A percentile compares a stretch with the other conserved stretches of the same genome.
phyloP scores from a whole-genome alignment of 1,284 basidiomycete species.

The Tilletia indica region DNA sequence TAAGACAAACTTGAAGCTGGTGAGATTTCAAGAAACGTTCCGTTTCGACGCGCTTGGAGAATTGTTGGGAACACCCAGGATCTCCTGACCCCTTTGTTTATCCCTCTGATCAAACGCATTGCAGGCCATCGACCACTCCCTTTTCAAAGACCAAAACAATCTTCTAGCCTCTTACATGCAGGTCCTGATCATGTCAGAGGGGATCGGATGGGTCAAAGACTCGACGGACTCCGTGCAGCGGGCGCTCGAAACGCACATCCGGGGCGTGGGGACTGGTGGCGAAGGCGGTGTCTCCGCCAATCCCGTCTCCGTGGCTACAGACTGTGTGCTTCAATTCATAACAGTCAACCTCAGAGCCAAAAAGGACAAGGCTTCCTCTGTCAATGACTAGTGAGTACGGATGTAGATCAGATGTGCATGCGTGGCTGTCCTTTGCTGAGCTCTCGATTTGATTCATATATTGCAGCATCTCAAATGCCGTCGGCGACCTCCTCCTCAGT shows the following conservation, averaged over 20 bases:
- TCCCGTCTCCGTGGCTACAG: constrained; percentile 29
- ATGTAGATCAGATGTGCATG: not conserved
- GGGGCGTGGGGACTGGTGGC: not conserved
- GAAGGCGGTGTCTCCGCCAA: constrained; percentile 20
- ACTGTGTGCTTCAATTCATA: constrained; percentile 41
- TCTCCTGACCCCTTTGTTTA: not conserved
- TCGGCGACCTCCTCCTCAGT: constrained; percentile 48
- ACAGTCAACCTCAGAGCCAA: constrained; percentile 36
- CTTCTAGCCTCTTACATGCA: constrained; percentile 49
- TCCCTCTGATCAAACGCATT: not conserved
- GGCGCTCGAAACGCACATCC: constrained; percentile 23
- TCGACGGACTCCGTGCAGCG: constrained; percentile 36
- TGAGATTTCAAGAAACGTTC: constrained; percentile 5
- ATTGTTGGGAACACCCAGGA: not conserved
- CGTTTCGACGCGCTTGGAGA: too few relatives aligned
- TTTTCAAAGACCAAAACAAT: constrained; percentile 42
- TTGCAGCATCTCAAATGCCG: constrained; percentile 39
- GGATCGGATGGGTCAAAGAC: constrained; percentile 33
- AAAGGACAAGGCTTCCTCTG: constrained; percentile 37
- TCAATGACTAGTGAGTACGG: constrained; percentile 36
- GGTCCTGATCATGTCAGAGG: constrained; percentile 49
- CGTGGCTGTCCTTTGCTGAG: not conserved
- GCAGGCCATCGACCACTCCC: constrained; percentile 30
- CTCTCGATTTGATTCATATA: not conserved
- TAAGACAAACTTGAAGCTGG: constrained; percentile 49